Base-by-base conservation (phyloP, 257 asterid species). In the Rhazya stricta region DNA sequence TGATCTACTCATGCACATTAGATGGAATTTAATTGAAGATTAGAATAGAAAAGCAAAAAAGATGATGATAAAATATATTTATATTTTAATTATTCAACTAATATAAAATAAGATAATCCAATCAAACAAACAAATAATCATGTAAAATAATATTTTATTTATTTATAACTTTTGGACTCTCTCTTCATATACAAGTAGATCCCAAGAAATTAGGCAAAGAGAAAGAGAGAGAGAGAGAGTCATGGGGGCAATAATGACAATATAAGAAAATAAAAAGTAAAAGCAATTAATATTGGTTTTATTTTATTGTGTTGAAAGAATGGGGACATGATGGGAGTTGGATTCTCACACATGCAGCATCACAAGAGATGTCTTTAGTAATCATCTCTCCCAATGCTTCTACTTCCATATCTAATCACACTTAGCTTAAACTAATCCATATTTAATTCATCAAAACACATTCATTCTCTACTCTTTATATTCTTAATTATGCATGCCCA, bases 291-390 rank as follows among this genome's bases (percentile, higher is more conserved):
- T 42, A 19, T 13, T 65, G 67, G 42, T 42, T 41, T 50, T 74
- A 37, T 9, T 74, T 54, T 69, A 82, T 74, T 81, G 13, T 73
- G 84, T 23, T 73, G 81, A 77, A 42, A 81, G 77, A 68, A 82
- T 82, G 80, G 78, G 67, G 56, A 57, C 61, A 78, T 81, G 80
- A 81, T 78, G 85, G 78, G 75, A 78, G 79, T 58, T 71, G 74
- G 85, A 78, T 78, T 78, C 74, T 71, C 77, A 78, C 81, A 82
- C 85, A 72, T 78, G 78, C 78, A 79, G 54, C 70, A 46, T 75
- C 80, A 56, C 66, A 75, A 66, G 73, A 53, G 79, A 81, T 77
- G 77, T 81, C 76, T 81, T 74, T 75, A n/a, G 66, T 72, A 82
- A 78, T 82, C 85, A 75, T 82, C 78, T 37, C 80, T 39, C 76